A percentile compares a stretch with the other conserved stretches of the same genome.
Evolutionary conservation across 2,329 filamentous ascomycete genomes (phyloP).

Genomic region (Diaporthe aspalathi): DNA sequence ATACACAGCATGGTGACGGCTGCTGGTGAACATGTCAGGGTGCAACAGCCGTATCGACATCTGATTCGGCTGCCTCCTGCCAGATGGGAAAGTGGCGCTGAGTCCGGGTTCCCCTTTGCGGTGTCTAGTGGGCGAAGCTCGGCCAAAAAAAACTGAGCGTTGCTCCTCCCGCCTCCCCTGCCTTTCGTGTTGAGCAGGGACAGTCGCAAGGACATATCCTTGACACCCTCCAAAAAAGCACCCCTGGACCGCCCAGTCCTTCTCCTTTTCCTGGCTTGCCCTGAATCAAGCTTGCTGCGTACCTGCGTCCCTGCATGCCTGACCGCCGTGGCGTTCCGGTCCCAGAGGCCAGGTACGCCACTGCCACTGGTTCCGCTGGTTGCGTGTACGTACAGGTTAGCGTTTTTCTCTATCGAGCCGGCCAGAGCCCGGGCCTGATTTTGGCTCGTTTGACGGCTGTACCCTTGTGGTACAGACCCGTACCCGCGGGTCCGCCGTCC

Average conservation of each 20-base stretch:
- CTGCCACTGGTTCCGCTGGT: background rate
- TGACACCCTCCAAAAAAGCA: slow-evolving; percentile 4
- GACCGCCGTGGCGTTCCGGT: slow-evolving; percentile 12
- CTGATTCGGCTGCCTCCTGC: slow-evolving; percentile 29
- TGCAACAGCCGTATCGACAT: slow-evolving; percentile 14
- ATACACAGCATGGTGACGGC: slow-evolving; percentile 21
- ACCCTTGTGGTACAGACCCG: slow-evolving; percentile 7
- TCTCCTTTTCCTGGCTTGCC: slow-evolving; percentile 21
- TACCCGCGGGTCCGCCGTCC: slow-evolving; percentile 26
- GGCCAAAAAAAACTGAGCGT: background rate
- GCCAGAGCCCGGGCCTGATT: background rate
- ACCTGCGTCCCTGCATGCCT: slow-evolving; percentile 21
- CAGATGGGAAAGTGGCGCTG: slow-evolving; percentile 4
- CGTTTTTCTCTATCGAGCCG: slow-evolving; percentile 1
- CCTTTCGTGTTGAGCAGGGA: slow-evolving; percentile 24
- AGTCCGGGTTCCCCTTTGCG: slow-evolving; percentile 1
- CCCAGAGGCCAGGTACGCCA: background rate
- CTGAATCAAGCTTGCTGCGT: slow-evolving; percentile 25
- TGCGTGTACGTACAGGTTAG: background rate
- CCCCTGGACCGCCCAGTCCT: slow-evolving; percentile 22
- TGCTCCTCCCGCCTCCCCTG: slow-evolving; percentile 14
- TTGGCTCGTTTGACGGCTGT: slow-evolving; percentile 25
- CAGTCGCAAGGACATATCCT: slow-evolving; percentile 19
- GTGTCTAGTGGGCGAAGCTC: slow-evolving; percentile 22
- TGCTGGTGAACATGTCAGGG: slow-evolving; percentile 2